Conservation (phyloP, 2,329 filamentous ascomycete genomes). For the Blumeriella jaapii region DNA sequence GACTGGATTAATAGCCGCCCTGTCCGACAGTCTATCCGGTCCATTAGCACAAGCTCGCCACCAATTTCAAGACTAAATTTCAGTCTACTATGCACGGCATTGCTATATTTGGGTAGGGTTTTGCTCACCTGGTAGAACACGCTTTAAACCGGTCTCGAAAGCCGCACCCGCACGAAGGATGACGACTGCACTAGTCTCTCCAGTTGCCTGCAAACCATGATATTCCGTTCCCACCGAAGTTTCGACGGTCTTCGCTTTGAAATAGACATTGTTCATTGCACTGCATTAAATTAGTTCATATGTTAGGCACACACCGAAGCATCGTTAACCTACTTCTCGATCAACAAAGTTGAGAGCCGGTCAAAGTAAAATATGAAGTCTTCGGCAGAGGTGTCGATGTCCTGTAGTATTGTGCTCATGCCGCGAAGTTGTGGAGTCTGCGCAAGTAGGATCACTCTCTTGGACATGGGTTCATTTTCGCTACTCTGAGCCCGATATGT, state of each 20-base stretch:
- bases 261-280: conserved; percentile 66
- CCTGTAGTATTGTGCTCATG: conserved; percentile 84
- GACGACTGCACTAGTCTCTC: conserved; percentile 74
- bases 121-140: conserved; percentile 91
- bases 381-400: conserved; percentile 66
- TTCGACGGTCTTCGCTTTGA: conserved; percentile 48
- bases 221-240: conserved; percentile 65
- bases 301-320: neutral
- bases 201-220: conserved; percentile 56
- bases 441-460: conserved; percentile 62
- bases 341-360: conserved; percentile 68
- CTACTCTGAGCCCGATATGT: conserved; percentile 37
- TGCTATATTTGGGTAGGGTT: too few relatives aligned
- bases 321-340: conserved; percentile 51
- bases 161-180: conserved; percentile 81
- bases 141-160: conserved; percentile 76
- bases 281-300: conserved; percentile 31
- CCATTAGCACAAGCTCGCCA: too few relatives aligned
- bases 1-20: conserved; percentile 88
- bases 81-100: too few relatives aligned
- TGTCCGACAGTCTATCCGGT: conserved; percentile 79
- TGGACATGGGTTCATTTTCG: conserved; percentile 59
- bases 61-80: too few relatives aligned
- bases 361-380: conserved; percentile 99
- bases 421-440: conserved; percentile 71